Percentiles rank a stretch among this genome's conserved stretches.
phyloP scores from a whole-genome alignment of 2,329 filamentous ascomycete genomes.

The Zelopaecilomyces penicillatus region DNA sequence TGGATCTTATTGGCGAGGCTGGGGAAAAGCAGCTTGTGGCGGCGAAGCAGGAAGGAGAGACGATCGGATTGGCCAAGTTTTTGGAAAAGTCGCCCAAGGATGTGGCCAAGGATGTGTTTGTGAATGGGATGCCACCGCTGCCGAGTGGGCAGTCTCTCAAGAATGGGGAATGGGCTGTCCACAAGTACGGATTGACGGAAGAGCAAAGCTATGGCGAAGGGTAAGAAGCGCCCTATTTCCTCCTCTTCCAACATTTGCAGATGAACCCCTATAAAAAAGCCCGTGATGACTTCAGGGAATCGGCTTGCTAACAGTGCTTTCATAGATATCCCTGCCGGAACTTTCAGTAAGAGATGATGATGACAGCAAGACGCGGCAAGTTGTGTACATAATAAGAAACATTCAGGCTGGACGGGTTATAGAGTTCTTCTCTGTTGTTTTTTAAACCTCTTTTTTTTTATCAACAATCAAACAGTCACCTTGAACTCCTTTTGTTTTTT shows the following conservation, averaged over 20 bases:
- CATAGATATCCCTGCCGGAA: constrained; percentile 55
- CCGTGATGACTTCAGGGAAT: constrained; percentile 2
- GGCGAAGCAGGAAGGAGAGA: constrained; percentile 65
- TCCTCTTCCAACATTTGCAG: not conserved
- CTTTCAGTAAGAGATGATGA: constrained; percentile 38
- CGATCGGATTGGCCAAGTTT: constrained; percentile 58
- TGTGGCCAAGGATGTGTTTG: constrained; percentile 56
- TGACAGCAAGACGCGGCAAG: no score
- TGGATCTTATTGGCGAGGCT: constrained; percentile 63
- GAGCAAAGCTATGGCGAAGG: constrained; percentile 63
- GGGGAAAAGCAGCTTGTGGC: constrained; percentile 60
- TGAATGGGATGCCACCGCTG: constrained; percentile 76
- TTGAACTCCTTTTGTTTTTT: not conserved
- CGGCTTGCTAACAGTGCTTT: constrained; percentile 9
- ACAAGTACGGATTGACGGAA: constrained; percentile 56
- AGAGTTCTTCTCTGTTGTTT: no score
- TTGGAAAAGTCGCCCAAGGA: constrained; percentile 53
- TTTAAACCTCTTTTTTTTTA: no score
- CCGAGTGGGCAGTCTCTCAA: constrained; percentile 60
- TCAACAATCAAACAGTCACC: not conserved
- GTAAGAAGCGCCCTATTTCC: constrained; percentile 37
- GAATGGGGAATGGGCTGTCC: constrained; percentile 51
- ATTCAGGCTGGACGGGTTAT: no score
- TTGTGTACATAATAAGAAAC: no score
- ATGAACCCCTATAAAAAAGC: not conserved